Conservation (phyloP, 1,139 yeast species). For the Sugiyamaella paludigena region DNA sequence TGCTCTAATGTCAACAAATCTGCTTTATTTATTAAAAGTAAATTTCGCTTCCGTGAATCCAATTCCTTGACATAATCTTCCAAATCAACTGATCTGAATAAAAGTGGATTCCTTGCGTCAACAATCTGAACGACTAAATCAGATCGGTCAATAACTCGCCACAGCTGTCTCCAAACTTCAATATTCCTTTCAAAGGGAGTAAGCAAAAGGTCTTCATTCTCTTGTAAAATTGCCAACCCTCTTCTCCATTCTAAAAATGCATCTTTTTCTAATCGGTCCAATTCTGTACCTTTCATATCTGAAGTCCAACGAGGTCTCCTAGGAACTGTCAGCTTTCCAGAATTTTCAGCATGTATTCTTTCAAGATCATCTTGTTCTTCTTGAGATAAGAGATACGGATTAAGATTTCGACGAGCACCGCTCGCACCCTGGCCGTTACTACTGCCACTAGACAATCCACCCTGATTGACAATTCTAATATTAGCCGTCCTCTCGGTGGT, state of each 20-base stretch:
- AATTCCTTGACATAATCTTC: conserved; percentile 78
- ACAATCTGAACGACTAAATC: conserved; percentile 96
- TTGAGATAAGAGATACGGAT: conserved; percentile 57
- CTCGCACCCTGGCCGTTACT: conserved; percentile 27
- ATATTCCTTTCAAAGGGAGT: conserved; percentile 97
- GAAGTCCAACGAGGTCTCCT: conserved; percentile 83
- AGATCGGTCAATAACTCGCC: conserved; percentile 97
- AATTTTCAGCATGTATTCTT: conserved; percentile 51
- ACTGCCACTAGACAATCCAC: conserved; percentile 38
- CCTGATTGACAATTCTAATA: conserved; percentile 67
- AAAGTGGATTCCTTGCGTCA: conserved; percentile 91
- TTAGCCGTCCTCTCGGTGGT: conserved; percentile 85
- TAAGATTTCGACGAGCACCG: conserved; percentile 31
- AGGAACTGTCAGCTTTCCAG: conserved; percentile 85
- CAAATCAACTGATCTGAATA: conserved; percentile 86
- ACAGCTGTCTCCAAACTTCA: conserved; percentile 97
- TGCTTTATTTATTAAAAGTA: conserved; percentile 89
- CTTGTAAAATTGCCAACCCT: conserved; percentile 79
- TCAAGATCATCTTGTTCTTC: conserved; percentile 67
- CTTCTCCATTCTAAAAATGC: conserved; percentile 95
- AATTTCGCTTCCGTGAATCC: conserved; percentile 66
- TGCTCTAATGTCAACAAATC: conserved; percentile 79
- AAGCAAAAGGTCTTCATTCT: conserved; percentile 72
- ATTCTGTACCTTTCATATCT: conserved; percentile 66
- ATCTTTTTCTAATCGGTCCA: conserved; percentile 85